Conservation (phyloP, 1,284 basidiomycete species). For the Fistulinella cinereoalba region DNA sequence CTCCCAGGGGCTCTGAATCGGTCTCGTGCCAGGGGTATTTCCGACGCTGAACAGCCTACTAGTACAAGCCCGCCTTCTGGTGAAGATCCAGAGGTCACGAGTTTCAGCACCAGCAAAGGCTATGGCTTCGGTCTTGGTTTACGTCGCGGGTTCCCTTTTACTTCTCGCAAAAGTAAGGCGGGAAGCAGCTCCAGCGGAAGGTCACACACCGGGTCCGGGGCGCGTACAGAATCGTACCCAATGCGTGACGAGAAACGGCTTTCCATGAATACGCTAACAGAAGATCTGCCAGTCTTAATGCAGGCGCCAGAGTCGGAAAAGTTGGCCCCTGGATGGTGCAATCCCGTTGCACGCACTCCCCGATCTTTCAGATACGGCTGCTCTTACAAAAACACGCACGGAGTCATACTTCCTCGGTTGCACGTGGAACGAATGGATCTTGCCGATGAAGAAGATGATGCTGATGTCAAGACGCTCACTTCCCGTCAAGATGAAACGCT, state of each 20-base stretch:
- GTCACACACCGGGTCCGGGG: constrained; percentile 9
- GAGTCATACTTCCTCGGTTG: constrained; percentile 24
- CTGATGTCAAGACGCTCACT: constrained; percentile 28
- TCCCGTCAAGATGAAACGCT: constrained; percentile 35
- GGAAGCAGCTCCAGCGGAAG: constrained; percentile 18
- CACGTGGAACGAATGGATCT: constrained; percentile 14
- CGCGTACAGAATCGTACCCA: constrained; percentile 20
- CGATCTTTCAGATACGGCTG: constrained; percentile 13
- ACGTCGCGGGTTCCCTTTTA: constrained; percentile 28
- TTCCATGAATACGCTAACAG: constrained; percentile 24
- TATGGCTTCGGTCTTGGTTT: constrained; percentile 34
- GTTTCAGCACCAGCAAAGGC: constrained; percentile 31
- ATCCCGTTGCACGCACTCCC: constrained; percentile 19
- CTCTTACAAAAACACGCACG: constrained; percentile 9
- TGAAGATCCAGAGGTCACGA: constrained; percentile 28
- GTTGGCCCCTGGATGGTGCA: constrained; percentile 31
- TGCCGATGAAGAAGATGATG: constrained; percentile 31
- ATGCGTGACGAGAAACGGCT: constrained; percentile 32
- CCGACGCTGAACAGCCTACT: constrained; percentile 12
- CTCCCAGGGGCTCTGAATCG: neutral
- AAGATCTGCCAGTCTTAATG: constrained; percentile 14
- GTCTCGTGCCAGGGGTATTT: neutral
- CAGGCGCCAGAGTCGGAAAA: constrained; percentile 32
- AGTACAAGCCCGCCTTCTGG: constrained; percentile 8
- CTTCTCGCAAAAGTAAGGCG: constrained; percentile 23